Base-by-base conservation (phyloP, 1,284 basidiomycete genomes). In the Trametes sp. region DNA sequence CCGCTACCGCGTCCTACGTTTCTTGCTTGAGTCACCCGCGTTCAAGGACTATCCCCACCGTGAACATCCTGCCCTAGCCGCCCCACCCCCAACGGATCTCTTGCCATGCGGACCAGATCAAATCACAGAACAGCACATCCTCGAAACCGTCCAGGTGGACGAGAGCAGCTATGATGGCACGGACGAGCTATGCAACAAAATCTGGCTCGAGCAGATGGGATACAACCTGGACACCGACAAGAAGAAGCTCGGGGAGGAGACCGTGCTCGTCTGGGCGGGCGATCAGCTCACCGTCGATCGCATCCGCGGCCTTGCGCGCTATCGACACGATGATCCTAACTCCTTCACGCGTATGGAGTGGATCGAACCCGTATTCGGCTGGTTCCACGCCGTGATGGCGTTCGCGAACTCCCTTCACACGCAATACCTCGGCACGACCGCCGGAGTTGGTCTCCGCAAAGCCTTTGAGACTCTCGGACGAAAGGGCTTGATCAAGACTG, bases 381-480 rank as follows among this genome's bases (percentile, higher is more conserved):
- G 76, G 76, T 69, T 80, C 16, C 79, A 80, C 61, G 50, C 73
- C 4, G 45, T 60, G 23, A 76, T 81, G 72, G 74, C 76, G 13
- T 71, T 72, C 41, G 76, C 69, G n/a, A 61, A 65, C 24, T 69
- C 70, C 2, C 49, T 72, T 2, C 69, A 72, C 54, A 41, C 51
- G 6, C 68, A 72, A 44, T 68, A 70, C 63, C 64, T 71, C 16
- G 74, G 68, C 0, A 65, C 65, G 0, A 26, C 38, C 1, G 57
- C 50, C 1, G 61, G 63, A 10, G 13, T 44, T 9, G 68, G 70
- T 2, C 66, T 72, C 1, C 36, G 35, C 1, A 64, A 64, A 11
- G 68, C 63, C 0, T 70, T 72, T 48, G 59, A 58, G 5, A 16
- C 63, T 0, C 58, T 73, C 5, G 26, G 67, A 19, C 61, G 70